Conservation (phyloP, 345 rosid species). For the Draba incana region DNA sequence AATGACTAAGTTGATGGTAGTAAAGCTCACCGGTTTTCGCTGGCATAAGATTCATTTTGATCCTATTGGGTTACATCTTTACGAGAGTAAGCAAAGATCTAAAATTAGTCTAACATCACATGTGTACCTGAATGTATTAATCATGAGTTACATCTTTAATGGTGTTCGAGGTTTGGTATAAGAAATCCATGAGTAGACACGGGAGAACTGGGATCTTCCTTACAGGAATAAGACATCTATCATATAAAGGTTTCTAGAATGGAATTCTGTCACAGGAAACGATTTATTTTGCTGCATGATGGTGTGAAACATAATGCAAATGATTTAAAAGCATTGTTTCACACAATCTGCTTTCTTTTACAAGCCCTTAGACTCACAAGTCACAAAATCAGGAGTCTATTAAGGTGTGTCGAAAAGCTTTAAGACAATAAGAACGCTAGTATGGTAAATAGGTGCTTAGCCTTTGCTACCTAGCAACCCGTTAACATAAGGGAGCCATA, state of each 20-base stretch:
- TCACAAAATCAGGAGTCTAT: not conserved
- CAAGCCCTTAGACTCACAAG: slow-evolving; percentile 4
- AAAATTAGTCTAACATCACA: not conserved
- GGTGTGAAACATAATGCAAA: not conserved
- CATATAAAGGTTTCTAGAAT: not conserved
- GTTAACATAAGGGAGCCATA: slow-evolving; percentile 11
- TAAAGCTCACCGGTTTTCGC: slow-evolving; percentile 23
- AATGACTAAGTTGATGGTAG: slow-evolving; percentile 35
- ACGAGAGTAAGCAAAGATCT: not conserved
- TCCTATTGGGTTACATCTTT: not conserved
- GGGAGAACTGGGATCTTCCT: not conserved
- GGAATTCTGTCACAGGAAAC: too few relatives aligned
- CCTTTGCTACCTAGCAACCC: too few relatives aligned
- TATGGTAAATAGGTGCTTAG: not conserved
- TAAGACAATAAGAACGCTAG: not conserved
- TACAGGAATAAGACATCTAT: not conserved
- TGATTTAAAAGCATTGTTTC: not conserved
- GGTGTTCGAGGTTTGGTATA: slow-evolving; percentile 15
- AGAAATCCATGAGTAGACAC: not conserved
- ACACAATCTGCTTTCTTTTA: slow-evolving; percentile 3
- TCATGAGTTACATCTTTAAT: too few relatives aligned
- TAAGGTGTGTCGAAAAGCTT: slow-evolving; percentile 7
- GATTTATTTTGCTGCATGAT: too few relatives aligned
- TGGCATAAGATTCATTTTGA: not conserved
- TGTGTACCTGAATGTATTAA: slow-evolving; percentile 3